These are phyloP conservation scores for Nematodospora anomalae DNA, from an alignment of 1,139 yeast genomes.

Conservation along the genomic window DNA sequence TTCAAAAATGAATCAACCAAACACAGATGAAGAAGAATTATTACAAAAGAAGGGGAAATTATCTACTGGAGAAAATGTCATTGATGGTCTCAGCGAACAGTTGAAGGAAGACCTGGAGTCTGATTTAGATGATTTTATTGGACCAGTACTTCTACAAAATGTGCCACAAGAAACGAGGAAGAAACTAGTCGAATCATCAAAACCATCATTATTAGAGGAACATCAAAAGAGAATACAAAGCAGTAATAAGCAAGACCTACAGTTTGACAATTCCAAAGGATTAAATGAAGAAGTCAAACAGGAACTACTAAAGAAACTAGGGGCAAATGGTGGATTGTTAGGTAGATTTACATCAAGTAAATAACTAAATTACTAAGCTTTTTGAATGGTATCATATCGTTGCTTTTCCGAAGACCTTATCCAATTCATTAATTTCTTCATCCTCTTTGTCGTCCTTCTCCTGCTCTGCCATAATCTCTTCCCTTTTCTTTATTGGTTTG, in stretches of 20 bases:
- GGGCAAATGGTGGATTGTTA: constrained; percentile 15
- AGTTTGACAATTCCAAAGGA: constrained; percentile 16
- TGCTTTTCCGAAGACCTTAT: constrained; percentile 29
- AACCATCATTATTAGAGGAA: constrained; percentile 13
- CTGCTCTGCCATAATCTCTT: background rate
- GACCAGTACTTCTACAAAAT: constrained; percentile 7
- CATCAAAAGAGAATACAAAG: constrained; percentile 15
- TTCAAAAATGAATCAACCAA: background rate
- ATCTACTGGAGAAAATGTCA: background rate
- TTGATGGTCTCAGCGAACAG: background rate
- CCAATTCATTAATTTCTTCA: constrained; percentile 25
- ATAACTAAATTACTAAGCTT: background rate
- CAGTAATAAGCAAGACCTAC: constrained; percentile 9
- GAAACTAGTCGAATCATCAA: background rate
- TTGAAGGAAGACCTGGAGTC: constrained; percentile 3
- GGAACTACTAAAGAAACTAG: constrained; percentile 16
- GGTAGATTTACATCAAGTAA: constrained; percentile 15
- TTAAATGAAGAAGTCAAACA: constrained; percentile 17
- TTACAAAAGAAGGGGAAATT: constrained; percentile 4
- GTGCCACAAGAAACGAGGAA: background rate
- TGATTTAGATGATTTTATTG: constrained; percentile 11
- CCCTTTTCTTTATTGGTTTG: constrained; percentile 5
- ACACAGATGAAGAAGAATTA: background rate
- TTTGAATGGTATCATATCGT: constrained; percentile 10
- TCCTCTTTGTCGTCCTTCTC: background rate